Conservation (phyloP, 345 rosid genomes). For the Syzygium grande region DNA sequence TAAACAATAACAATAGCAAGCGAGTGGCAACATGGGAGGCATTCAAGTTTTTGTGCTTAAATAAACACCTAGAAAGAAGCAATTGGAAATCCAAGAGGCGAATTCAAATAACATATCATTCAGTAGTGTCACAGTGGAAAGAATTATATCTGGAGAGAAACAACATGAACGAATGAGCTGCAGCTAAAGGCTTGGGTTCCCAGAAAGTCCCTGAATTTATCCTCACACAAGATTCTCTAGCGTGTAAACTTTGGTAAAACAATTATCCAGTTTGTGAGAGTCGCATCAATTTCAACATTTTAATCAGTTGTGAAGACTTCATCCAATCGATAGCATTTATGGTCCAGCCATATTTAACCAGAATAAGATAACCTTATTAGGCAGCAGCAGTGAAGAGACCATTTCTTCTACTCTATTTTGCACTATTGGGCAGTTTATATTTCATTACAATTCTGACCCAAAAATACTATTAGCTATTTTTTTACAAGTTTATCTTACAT, state of each 20-base stretch:
- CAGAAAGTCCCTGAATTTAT: neutral
- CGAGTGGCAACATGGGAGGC: neutral
- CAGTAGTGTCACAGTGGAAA: neutral
- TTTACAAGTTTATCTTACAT: neutral
- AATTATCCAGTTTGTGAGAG: neutral
- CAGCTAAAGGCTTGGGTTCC: neutral
- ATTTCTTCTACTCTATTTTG: neutral
- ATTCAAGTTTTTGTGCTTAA: neutral
- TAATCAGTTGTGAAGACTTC: neutral
- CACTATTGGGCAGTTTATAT: neutral
- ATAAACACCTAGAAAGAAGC: neutral
- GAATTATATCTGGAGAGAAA: neutral
- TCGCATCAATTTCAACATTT: neutral
- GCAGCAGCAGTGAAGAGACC: neutral
- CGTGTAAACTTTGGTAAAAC: neutral
- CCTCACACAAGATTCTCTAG: neutral
- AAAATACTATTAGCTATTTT: neutral
- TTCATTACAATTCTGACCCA: neutral
- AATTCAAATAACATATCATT: neutral
- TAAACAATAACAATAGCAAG: neutral
- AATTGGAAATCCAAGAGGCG: neutral
- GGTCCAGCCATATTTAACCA: neutral
- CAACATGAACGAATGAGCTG: neutral
- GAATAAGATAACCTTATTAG: neutral
- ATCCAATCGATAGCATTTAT: neutral